phyloP scores from a whole-genome alignment of 129 eudicot genomes.

The Rutidosis leptorrhynchoides region DNA sequence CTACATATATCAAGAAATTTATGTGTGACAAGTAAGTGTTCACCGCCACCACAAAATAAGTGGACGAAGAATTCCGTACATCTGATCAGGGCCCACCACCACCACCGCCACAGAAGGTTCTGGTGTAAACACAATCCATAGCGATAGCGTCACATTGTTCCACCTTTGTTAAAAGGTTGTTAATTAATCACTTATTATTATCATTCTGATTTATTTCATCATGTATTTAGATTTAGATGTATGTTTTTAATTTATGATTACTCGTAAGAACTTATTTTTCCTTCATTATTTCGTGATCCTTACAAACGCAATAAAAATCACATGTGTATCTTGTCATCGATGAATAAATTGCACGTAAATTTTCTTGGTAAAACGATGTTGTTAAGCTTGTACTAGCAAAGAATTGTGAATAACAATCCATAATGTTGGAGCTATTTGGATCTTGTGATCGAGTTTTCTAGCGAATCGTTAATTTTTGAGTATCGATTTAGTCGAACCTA shows the following conservation, averaged over 20 bases:
- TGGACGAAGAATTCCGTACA: background rate
- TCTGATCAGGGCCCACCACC: background rate
- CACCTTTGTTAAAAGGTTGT: background rate
- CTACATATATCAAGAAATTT: background rate
- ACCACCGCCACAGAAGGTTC: background rate
- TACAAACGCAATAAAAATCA: background rate
- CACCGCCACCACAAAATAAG: conserved; percentile 4
- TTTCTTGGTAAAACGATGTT: too few species aligned
- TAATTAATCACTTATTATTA: too few species aligned
- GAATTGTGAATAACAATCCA: too few species aligned
- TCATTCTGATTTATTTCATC: background rate
- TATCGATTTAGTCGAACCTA: too few species aligned
- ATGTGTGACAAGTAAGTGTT: background rate
- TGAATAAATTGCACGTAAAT: too few species aligned
- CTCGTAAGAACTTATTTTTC: background rate
- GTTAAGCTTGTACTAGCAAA: too few species aligned
- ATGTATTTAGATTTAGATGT: too few species aligned
- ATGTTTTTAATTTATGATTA: too few species aligned
- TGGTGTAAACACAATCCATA: background rate
- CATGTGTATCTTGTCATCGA: background rate
- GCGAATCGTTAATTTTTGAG: too few species aligned
- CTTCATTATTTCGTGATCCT: background rate
- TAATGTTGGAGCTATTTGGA: too few species aligned
- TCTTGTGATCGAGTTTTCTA: too few species aligned
- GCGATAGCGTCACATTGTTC: background rate